Conservation (phyloP, 345 rosid species). For the Citrus inodora region DNA sequence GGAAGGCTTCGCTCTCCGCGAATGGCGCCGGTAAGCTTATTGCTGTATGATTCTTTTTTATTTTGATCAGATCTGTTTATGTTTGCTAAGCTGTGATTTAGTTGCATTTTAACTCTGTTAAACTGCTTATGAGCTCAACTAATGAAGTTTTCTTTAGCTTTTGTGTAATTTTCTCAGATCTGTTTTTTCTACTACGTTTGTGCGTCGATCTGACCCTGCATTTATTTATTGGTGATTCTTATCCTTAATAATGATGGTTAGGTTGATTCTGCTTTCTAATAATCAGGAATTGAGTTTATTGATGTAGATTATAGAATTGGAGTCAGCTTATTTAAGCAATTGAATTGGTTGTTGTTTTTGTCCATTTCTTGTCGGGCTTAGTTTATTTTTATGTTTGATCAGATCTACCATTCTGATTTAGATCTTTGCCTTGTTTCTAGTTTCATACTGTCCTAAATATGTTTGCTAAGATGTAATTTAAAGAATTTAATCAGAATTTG, state of each 20-base stretch:
- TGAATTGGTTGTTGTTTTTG: background rate
- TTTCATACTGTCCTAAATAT: background rate
- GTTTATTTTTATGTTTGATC: background rate
- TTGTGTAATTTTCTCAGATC: constrained; percentile 22
- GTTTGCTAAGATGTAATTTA: background rate
- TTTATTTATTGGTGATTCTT: background rate
- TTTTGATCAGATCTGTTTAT: background rate
- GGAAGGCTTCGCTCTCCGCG: constrained; percentile 64
- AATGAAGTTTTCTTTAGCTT: background rate
- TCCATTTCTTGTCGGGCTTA: background rate
- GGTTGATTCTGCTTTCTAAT: background rate
- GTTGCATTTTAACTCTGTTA: background rate
- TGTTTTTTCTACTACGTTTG: constrained; percentile 1
- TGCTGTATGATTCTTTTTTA: background rate
- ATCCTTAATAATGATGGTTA: background rate
- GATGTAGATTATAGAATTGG: background rate
- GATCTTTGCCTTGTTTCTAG: background rate
- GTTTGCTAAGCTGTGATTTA: background rate
- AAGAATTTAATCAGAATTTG: background rate
- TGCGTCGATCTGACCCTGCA: constrained; percentile 25
- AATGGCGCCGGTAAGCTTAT: constrained; percentile 74
- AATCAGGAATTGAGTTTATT: background rate
- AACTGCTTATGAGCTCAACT: background rate
- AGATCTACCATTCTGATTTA: background rate
- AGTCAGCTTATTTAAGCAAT: background rate